A percentile compares a stretch with the other conserved stretches of the same genome.
Conservation (phyloP, 2,329 filamentous ascomycete species). For the Colletotrichum australisinense region DNA sequence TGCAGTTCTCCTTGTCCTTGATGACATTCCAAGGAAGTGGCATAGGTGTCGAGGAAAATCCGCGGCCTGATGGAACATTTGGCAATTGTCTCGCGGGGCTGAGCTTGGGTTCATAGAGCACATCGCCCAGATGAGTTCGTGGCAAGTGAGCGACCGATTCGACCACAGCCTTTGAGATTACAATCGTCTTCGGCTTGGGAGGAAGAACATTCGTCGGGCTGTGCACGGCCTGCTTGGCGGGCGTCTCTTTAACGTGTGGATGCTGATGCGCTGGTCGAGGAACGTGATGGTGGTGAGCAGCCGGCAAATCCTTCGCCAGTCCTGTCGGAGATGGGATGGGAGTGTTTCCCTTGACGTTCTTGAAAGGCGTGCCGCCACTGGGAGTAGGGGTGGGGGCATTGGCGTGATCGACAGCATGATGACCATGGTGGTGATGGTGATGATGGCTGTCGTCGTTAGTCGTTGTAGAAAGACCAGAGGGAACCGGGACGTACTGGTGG, state of each 20-base stretch:
- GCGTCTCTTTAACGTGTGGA: constrained; percentile 31
- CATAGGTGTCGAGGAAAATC: constrained; percentile 69
- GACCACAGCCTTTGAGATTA: constrained; percentile 77
- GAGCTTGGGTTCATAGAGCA: constrained; percentile 80
- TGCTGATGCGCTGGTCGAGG: constrained; percentile 47
- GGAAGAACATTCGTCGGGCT: constrained; percentile 58
- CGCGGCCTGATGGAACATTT: constrained; percentile 51
- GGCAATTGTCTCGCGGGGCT: constrained; percentile 61
- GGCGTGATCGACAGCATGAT: constrained; percentile 61
- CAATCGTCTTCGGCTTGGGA: constrained; percentile 72
- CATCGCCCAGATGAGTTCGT: constrained; percentile 85
- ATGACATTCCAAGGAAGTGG: constrained; percentile 81
- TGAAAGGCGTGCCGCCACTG: constrained; percentile 57
- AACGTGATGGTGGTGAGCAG: constrained; percentile 59
- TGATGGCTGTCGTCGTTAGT: constrained; percentile 53
- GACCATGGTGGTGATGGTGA: constrained; percentile 66
- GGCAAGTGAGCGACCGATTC: constrained; percentile 77
- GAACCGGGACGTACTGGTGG: constrained; percentile 66
- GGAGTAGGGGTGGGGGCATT: constrained; percentile 54
- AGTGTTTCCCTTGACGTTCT: constrained; percentile 59
- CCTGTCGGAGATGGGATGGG: constrained; percentile 58
- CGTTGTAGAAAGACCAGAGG: constrained; percentile 39
- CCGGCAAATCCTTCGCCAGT: constrained; percentile 47
- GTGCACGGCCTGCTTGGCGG: constrained; percentile 43
- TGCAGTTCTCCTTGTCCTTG: constrained; percentile 86